Percentiles rank a stretch among this genome's conserved stretches.
Conservation (phyloP, 2,329 filamentous ascomycete genomes). For the Bipolaris victoriae region DNA sequence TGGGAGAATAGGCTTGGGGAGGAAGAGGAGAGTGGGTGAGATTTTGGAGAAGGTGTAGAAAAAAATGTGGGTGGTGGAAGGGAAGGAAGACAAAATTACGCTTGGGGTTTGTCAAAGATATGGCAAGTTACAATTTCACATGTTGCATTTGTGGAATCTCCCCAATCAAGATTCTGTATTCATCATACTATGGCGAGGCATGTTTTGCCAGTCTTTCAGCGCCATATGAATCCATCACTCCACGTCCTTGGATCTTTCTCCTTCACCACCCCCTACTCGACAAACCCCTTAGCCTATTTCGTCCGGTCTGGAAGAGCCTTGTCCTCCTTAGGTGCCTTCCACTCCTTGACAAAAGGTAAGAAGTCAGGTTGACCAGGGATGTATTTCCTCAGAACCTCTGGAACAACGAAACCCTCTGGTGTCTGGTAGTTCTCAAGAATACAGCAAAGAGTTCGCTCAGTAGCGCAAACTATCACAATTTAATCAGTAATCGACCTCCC, state of each 20-base stretch:
- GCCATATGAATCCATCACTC: not conserved
- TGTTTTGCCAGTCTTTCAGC: not conserved
- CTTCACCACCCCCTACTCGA: not conserved
- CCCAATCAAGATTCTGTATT: not conserved
- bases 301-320: slow-evolving; percentile 35
- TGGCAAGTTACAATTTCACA: not conserved
- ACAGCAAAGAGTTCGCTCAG: slow-evolving; percentile 90
- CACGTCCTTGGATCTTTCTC: not conserved
- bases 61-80: not conserved
- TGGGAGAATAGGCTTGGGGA: slow-evolving; percentile 54
- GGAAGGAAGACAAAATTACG: not conserved
- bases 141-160: not conserved
- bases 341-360: slow-evolving; percentile 83
- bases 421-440: slow-evolving; percentile 97
- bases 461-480: slow-evolving; percentile 69
- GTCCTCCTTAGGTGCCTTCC: slow-evolving; percentile 41
- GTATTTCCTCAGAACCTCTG: slow-evolving; percentile 60
- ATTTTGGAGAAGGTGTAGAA: not conserved
- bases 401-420: slow-evolving; percentile 65
- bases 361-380: slow-evolving; percentile 89
- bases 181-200: not conserved
- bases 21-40: not conserved
- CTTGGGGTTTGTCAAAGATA: not conserved
- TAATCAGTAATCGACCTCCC: not conserved
- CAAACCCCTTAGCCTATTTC: not conserved